These are phyloP conservation scores for Chalciporus piperatoides DNA, from an alignment of 1,284 basidiomycete genomes.

Conservation along the genomic window DNA sequence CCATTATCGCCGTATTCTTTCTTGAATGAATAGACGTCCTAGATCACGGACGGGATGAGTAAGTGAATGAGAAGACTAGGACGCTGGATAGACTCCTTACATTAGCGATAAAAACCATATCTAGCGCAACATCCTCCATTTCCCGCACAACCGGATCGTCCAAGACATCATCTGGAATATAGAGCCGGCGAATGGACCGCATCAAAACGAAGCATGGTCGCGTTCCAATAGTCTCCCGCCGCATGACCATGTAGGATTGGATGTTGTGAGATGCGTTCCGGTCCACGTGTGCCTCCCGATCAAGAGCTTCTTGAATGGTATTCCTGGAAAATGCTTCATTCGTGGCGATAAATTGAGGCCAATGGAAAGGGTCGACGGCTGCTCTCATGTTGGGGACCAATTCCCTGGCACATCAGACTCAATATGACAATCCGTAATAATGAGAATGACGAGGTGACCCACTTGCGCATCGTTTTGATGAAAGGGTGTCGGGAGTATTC, in stretches of 20 bases:
- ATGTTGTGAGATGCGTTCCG: conserved; percentile 15
- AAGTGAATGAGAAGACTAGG: background rate
- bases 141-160: conserved; percentile 21
- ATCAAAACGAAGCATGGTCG: conserved; percentile 30
- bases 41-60: background rate
- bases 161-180: conserved; percentile 27
- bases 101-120: conserved; percentile 30
- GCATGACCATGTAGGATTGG: conserved; percentile 28
- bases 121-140: conserved; percentile 29
- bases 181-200: conserved; percentile 28
- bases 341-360: conserved; percentile 27
- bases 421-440: conserved; percentile 1
- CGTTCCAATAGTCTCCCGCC: conserved; percentile 28
- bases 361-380: conserved; percentile 26
- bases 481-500: conserved; percentile 18
- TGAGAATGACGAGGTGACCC: conserved; percentile 2
- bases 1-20: conserved; percentile 29
- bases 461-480: conserved; percentile 25
- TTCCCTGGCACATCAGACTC: conserved; percentile 14
- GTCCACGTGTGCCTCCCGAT: conserved; percentile 24
- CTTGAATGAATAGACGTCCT: conserved; percentile 33
- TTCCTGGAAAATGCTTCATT: conserved; percentile 22
- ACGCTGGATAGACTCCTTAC: conserved; percentile 13
- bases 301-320: conserved; percentile 25
- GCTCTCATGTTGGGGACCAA: conserved; percentile 25